Evolutionary conservation across 345 rosid genomes (phyloP).

Genomic region (Arabis alpina): DNA sequence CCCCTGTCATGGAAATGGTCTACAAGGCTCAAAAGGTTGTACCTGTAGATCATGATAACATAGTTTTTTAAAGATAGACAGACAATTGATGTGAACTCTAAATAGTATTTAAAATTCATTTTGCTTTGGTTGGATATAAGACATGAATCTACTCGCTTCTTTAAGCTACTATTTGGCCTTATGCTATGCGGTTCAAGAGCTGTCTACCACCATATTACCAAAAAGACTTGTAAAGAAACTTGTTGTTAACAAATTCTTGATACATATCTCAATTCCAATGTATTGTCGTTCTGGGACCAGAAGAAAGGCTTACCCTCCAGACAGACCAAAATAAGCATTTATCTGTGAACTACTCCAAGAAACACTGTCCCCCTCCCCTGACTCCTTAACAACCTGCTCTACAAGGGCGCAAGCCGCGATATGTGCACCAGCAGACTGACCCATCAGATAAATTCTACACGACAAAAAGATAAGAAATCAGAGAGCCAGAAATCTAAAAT

Average conservation of each 20-base stretch:
- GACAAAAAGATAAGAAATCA: slow-evolving; percentile 29
- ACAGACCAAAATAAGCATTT: slow-evolving; percentile 85
- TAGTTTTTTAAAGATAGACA: slow-evolving; percentile 1
- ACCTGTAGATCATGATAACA: slow-evolving; percentile 55
- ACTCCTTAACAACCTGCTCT: slow-evolving; percentile 93
- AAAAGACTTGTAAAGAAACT: not conserved
- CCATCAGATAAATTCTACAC: slow-evolving; percentile 87
- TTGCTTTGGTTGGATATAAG: slow-evolving; percentile 10
- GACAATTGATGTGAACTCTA: slow-evolving; percentile 2
- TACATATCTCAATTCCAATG: slow-evolving; percentile 7
- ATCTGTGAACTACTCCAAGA: slow-evolving; percentile 90
- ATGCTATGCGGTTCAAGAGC: not conserved
- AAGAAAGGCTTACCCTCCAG: slow-evolving; percentile 77
- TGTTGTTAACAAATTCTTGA: not conserved
- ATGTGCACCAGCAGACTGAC: slow-evolving; percentile 99
- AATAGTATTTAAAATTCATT: not conserved
- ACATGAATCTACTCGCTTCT: slow-evolving; percentile 21
- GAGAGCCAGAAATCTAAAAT: slow-evolving; percentile 20
- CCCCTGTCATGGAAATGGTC: slow-evolving; percentile 92
- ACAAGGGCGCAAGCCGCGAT: slow-evolving; percentile 86
- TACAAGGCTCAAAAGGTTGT: slow-evolving; percentile 79
- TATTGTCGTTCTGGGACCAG: not conserved
- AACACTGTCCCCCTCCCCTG: slow-evolving; percentile 67
- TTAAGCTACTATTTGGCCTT: not conserved
- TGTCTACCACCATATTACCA: slow-evolving; percentile 1